These are phyloP conservation scores for Stevia rebaudiana DNA, from an alignment of 140 eudicot species.

Conservation along the genomic window DNA sequence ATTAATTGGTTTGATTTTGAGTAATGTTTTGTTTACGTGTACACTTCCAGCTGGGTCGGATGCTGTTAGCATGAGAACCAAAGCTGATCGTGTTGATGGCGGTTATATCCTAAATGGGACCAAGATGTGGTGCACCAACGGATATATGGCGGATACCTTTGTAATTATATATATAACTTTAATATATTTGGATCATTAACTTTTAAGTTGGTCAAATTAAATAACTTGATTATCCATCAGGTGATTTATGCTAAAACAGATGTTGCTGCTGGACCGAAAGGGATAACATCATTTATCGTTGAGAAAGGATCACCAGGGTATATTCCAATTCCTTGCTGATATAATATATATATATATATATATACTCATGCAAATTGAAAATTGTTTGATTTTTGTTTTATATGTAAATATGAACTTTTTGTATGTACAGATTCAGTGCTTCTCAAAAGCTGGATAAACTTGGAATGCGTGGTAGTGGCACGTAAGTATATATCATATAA, in stretches of 20 bases:
- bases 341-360: no score
- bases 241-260: slow-evolving; percentile 89
- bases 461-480: slow-evolving; percentile 97
- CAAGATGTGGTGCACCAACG: slow-evolving; percentile 99
- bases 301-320: slow-evolving; percentile 96
- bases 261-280: slow-evolving; percentile 60
- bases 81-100: slow-evolving; percentile 80
- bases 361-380: no score
- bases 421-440: slow-evolving; percentile 58
- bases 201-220: no score
- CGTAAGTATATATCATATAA: slow-evolving; percentile 46
- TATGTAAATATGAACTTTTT: no score
- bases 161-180: no score
- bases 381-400: no score
- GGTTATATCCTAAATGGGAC: slow-evolving; percentile 79
- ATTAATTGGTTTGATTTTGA: neutral
- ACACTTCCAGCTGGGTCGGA: slow-evolving; percentile 75
- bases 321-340: neutral
- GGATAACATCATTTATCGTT: slow-evolving; percentile 80
- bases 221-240: slow-evolving; percentile 29
- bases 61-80: slow-evolving; percentile 80
- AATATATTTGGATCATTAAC: no score
- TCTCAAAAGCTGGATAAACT: slow-evolving; percentile 91
- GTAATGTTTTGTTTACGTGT: no score
- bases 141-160: slow-evolving; percentile 77